Conservation (phyloP, 768 basidiomycete genomes). For the Psilocybe sp. region DNA sequence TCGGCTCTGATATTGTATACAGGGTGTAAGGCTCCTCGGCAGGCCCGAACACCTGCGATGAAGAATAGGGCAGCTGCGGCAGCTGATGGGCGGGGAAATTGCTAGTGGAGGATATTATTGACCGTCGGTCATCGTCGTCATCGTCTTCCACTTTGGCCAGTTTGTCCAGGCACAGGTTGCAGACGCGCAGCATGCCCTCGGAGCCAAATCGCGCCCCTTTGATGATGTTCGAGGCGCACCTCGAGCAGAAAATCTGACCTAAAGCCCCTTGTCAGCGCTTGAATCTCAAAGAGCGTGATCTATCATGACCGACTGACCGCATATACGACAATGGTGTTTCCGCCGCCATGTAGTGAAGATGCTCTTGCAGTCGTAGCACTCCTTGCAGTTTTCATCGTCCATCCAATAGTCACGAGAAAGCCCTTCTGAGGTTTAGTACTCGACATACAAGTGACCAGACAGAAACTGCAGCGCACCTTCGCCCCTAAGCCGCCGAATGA, state of each 20-base stretch:
- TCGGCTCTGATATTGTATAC: constrained; percentile 80
- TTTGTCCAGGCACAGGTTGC: constrained; percentile 93
- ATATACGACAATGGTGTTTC: constrained; percentile 97
- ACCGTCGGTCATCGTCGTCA: constrained; percentile 86
- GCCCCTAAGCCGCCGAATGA: constrained; percentile 85
- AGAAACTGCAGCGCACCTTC: constrained; percentile 59
- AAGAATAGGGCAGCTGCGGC: constrained; percentile 84
- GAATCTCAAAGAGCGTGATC: background rate
- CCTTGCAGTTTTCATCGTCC: constrained; percentile 94
- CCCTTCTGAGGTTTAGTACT: constrained; percentile 39
- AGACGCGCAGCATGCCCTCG: constrained; percentile 93
- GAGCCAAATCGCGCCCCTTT: constrained; percentile 91
- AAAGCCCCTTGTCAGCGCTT: background rate
- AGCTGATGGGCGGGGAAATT: constrained; percentile 81
- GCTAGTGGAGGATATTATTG: constrained; percentile 68
- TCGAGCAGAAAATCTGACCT: constrained; percentile 97
- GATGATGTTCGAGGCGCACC: constrained; percentile 96
- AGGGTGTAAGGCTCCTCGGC: constrained; percentile 78
- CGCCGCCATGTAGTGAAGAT: constrained; percentile 92
- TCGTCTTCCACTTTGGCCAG: constrained; percentile 85
- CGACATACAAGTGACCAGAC: constrained; percentile 9
- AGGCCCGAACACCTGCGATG: constrained; percentile 79
- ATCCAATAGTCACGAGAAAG: constrained; percentile 97
- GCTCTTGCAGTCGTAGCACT: constrained; percentile 95
- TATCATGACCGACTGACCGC: constrained; percentile 51